Conservation (phyloP, 2,329 filamentous ascomycete species). For the Penicillium decumbens region DNA sequence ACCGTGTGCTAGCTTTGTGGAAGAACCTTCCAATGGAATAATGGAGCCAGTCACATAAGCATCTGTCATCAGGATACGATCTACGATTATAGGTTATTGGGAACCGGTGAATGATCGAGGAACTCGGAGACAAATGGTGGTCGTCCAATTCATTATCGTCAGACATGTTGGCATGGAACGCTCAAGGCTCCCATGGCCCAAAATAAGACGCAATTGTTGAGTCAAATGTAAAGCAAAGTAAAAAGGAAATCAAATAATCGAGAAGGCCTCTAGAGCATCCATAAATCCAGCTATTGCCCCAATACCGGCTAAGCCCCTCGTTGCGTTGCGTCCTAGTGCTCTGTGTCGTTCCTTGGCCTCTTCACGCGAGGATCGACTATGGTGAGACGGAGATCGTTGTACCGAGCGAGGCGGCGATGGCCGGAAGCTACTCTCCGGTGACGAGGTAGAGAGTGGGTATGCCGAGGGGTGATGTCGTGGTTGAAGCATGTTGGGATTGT, state of each 20-base stretch:
- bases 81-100: not conserved
- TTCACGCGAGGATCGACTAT: slow-evolving; percentile 17
- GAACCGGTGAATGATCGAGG: not conserved
- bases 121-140: not conserved
- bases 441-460: slow-evolving; percentile 20
- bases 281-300: slow-evolving; percentile 39
- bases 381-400: slow-evolving; percentile 15
- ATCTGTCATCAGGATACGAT: too few relatives aligned
- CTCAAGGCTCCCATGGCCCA: not conserved
- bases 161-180: not conserved
- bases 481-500: slow-evolving; percentile 12
- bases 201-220: not conserved
- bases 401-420: slow-evolving; percentile 14
- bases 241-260: slow-evolving; percentile 8
- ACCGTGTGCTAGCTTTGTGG: too few relatives aligned
- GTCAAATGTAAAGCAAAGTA: not conserved
- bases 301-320: slow-evolving; percentile 34
- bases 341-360: slow-evolving; percentile 25
- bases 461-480: slow-evolving; percentile 12
- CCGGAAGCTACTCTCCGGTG: slow-evolving; percentile 15
- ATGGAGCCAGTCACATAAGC: too few relatives aligned
- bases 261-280: slow-evolving; percentile 38
- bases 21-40: too few relatives aligned
- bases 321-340: slow-evolving; percentile 31
- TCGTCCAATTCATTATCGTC: not conserved